Conservation (phyloP, 805 yeast species). For the Kluyveromyces siamensis region DNA sequence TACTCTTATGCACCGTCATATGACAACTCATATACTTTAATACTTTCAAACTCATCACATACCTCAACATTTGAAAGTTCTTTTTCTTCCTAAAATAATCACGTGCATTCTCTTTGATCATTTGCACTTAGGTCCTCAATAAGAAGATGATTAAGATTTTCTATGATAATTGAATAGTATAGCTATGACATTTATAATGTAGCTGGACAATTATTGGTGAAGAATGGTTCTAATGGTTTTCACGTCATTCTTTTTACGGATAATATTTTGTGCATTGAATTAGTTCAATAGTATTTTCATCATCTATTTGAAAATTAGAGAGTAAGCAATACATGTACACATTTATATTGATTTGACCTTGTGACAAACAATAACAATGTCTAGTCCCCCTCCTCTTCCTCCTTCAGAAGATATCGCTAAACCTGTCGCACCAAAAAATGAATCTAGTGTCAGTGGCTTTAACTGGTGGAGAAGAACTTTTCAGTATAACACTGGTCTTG, state of each 20-base stretch:
- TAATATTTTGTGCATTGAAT: too few relatives aligned
- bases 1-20: background rate
- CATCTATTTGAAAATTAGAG: background rate
- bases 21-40: background rate
- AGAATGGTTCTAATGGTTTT: too few relatives aligned
- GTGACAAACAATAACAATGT: background rate
- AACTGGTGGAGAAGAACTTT: slow-evolving; percentile 78
- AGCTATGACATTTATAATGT: too few relatives aligned
- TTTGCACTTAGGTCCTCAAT: too few relatives aligned
- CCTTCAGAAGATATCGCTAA: slow-evolving; percentile 11
- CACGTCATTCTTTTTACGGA: too few relatives aligned
- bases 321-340: background rate
- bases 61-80: background rate
- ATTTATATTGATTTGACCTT: too few relatives aligned
- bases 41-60: background rate
- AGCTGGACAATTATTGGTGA: too few relatives aligned
- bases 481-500: slow-evolving; percentile 63
- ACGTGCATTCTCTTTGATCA: background rate
- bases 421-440: slow-evolving; percentile 13
- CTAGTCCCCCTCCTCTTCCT: slow-evolving; percentile 7
- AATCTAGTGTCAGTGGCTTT: slow-evolving; percentile 36
- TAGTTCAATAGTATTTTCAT: too few relatives aligned
- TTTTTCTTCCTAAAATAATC: background rate
- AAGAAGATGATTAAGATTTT: too few relatives aligned
- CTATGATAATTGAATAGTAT: too few relatives aligned